Evolutionary conservation across 2,329 filamentous ascomycete genomes (phyloP).

Genomic region (Tolypocladium tropicale): DNA sequence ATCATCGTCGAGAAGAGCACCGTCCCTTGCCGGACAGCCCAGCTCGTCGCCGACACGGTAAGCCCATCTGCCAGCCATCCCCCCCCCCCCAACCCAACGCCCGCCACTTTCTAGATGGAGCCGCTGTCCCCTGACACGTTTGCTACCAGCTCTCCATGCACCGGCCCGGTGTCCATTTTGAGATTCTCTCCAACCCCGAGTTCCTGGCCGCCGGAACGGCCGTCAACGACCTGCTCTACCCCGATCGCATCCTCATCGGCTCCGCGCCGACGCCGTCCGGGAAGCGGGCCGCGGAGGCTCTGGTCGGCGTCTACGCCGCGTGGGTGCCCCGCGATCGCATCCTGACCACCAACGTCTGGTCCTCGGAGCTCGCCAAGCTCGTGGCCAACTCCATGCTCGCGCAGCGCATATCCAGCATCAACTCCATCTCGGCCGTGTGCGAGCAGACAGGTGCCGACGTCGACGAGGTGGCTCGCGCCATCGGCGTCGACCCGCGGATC

Average conservation of each 20-base stretch:
- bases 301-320: constrained; percentile 56
- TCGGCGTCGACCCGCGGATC: constrained; percentile 62
- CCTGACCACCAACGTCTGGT: constrained; percentile 64
- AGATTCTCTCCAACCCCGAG: constrained; percentile 73
- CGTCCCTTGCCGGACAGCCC: constrained; percentile 64
- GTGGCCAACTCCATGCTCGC: constrained; percentile 73
- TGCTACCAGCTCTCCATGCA: constrained; percentile 39
- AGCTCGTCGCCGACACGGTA: constrained; percentile 59
- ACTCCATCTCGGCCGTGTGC: constrained; percentile 70
- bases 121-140: background rate
- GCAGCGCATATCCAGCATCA: constrained; percentile 72
- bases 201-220: constrained; percentile 73
- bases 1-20: constrained; percentile 79
- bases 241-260: constrained; percentile 68
- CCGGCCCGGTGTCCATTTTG: constrained; percentile 55
- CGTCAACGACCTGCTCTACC: constrained; percentile 57
- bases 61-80: constrained; percentile 17
- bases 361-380: constrained; percentile 69
- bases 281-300: constrained; percentile 48
- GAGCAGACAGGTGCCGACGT: constrained; percentile 67
- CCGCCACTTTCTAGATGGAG: too few relatives aligned
- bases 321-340: constrained; percentile 63
- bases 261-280: constrained; percentile 52
- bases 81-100: too few relatives aligned
- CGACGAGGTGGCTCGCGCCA: constrained; percentile 57